Evolutionary conservation across 192 early-diverging fungal genomes (phyloP).

Genomic region (Coemansia aciculifera): DNA sequence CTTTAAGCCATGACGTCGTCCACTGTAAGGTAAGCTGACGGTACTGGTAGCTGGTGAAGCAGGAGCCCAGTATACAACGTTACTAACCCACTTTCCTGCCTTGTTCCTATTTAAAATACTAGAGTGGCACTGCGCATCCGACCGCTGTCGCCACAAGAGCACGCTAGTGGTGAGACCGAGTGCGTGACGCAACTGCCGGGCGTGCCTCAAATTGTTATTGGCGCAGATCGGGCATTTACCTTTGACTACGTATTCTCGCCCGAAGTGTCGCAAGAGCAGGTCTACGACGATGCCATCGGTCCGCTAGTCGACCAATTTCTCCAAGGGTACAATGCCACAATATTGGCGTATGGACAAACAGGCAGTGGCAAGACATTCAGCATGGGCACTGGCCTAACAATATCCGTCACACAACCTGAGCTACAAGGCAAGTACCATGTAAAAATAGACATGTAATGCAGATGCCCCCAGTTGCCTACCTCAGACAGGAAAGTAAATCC

Average conservation of each 20-base stretch:
- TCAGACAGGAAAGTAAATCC: slow-evolving; percentile 47
- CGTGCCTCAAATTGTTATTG: slow-evolving; percentile 53
- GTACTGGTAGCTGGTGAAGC: neutral
- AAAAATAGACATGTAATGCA: slow-evolving; percentile 33
- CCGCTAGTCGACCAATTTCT: slow-evolving; percentile 62
- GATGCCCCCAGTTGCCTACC: slow-evolving; percentile 16
- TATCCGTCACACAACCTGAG: slow-evolving; percentile 12
- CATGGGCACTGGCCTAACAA: slow-evolving; percentile 77
- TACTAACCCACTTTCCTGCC: neutral
- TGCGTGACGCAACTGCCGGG: slow-evolving; percentile 54
- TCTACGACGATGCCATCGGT: slow-evolving; percentile 61
- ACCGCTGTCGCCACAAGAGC: slow-evolving; percentile 49
- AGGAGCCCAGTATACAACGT: neutral
- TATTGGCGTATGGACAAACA: slow-evolving; percentile 80
- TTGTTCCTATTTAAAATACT: slow-evolving; percentile 3
- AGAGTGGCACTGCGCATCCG: slow-evolving; percentile 53
- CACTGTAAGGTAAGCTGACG: slow-evolving; percentile 27
- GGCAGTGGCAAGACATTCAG: slow-evolving; percentile 92
- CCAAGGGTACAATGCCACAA: slow-evolving; percentile 89
- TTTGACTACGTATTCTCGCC: slow-evolving; percentile 78
- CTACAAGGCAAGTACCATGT: slow-evolving; percentile 61
- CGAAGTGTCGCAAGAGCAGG: slow-evolving; percentile 62
- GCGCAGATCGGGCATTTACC: slow-evolving; percentile 58
- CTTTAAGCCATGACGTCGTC: slow-evolving; percentile 30
- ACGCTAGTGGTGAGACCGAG: slow-evolving; percentile 41